Evolutionary conservation across 164 flowering plant genomes (phyloP), one percentile per base, ranked within the genome.

Genomic region (Macadamia tetraphylla): DNA sequence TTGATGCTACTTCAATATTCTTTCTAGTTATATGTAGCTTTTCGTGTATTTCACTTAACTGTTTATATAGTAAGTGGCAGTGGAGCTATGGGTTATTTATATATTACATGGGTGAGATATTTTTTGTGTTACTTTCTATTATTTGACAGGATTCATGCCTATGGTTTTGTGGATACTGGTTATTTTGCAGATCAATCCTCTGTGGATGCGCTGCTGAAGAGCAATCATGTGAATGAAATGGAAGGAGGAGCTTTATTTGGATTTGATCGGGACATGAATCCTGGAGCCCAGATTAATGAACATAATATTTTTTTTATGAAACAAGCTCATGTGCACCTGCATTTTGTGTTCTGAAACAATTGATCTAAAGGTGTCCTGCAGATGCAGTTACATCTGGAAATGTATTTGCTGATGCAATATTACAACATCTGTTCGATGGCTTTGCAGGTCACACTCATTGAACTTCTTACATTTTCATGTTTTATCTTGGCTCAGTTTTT

Each of bases 221-320:
- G 97, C 85, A 90, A 83, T 79, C 95, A 86, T 79, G 85, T 94
- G 67, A 92, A 89, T 79, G 97, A 94, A 82, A 81, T 92, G 84
- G 96, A 92, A 83, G 97, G 97, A 74, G 97, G 96, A 53, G 80
- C 84, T 61, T 74, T 92, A 48, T 83, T 90, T 72, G 92, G 92
- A 65, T 76, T 83, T 71, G 97, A 88, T 35, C 85, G 80, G 68
- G 95, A 89, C 8, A 48, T 64, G 60, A 76, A 76, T 77, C 52
- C 82, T 46, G 91, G 81, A 42, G 51, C 75, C 57, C 64, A 73
- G 13, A 46, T 46, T 12, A 64, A 65, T 69, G 88, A 79, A 11
- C 84, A 75, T 15, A 73, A 62, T 76, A 81, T 85, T 55, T 78
- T 23, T 23, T 80, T 76, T 98, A 90, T 76, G 99, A 94, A 75